Conservation (phyloP, 768 basidiomycete species). For the Fistulinella prunicolor region DNA sequence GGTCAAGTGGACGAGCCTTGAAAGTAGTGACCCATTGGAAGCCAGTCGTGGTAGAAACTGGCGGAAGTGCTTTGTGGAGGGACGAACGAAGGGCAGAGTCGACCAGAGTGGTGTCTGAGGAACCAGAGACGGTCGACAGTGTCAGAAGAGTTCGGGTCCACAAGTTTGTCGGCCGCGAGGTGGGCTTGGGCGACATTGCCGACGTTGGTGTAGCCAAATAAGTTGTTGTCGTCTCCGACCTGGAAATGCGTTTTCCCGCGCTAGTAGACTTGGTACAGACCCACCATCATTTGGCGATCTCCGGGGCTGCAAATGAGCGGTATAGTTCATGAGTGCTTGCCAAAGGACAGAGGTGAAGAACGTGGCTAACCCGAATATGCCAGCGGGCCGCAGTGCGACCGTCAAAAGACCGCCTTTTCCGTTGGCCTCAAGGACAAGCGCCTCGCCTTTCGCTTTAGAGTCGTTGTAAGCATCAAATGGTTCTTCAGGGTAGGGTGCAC, state of each 20-base stretch:
- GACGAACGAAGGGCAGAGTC: constrained; percentile 40
- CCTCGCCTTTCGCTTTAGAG: constrained; percentile 88
- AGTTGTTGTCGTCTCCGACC: constrained; percentile 88
- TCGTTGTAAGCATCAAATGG: constrained; percentile 91
- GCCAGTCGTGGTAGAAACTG: constrained; percentile 66
- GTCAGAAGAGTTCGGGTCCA: constrained; percentile 41
- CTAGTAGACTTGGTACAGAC: constrained; percentile 76
- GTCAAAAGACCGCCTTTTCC: constrained; percentile 81
- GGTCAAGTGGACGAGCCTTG: constrained; percentile 77
- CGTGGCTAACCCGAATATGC: constrained; percentile 84
- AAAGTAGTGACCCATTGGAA: constrained; percentile 71
- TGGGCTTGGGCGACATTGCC: constrained; percentile 95
- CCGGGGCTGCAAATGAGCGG: constrained; percentile 60
- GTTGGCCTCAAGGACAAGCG: constrained; percentile 80
- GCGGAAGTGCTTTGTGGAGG: constrained; percentile 52
- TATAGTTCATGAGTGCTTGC: background rate
- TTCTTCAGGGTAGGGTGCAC: constrained; percentile 66
- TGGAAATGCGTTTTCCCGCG: constrained; percentile 87
- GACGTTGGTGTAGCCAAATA: constrained; percentile 97
- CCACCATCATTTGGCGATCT: constrained; percentile 81
- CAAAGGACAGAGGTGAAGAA: background rate
- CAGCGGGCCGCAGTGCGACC: constrained; percentile 86
- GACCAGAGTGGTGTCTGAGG: constrained; percentile 37
- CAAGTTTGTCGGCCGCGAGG: constrained; percentile 87
- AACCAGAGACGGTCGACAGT: constrained; percentile 9